Base-by-base conservation (phyloP, 1,284 basidiomycete genomes). In the Sparassis latifolia region DNA sequence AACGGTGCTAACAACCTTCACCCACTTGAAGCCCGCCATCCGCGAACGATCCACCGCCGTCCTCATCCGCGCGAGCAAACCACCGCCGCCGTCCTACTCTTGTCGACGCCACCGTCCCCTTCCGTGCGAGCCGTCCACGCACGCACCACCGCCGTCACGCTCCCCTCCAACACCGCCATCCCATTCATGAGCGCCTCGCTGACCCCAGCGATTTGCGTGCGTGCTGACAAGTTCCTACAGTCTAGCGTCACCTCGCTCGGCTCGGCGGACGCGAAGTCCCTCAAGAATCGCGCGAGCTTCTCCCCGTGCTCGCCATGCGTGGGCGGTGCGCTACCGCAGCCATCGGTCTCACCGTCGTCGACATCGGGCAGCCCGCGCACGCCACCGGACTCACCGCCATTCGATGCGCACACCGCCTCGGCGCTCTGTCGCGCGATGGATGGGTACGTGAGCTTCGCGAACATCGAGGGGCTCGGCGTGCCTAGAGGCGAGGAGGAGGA, bases 401-500 rank as follows among this genome's bases (percentile, higher is more conserved):
- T 87, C 71, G 82, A 87, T 58, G 82, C 76, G 6, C 74, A 78
- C 32, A 75, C 73, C 9, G 84, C 85, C 2, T 76, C 75, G 28
- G 77, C 73, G 38, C 74, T 74, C 50, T 78, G 82, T 57, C 72
- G 73, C 33, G 66, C 72, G 41, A 77, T 82, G 49, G 74, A 80
- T 20, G 84, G 85, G 1, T 86, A 86, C 57, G 80, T 87, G 33
- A 78, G 75, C 20, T 87, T 87, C 55, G 74, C 81, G 33, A 77
- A 71, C 49, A 75, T 87, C 7, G 82, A 84, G 65, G 85, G 84
- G n/a, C 69, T 87, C 30, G 84, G 85, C 0, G 70, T 69, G n/a
- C 84, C 84, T 3, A 77, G 78, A 0, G 79, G 73, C 45, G 52
- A 60, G 42, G 67, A 68, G 28, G 63, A 65, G 5, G 64, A 65